Conservation (phyloP, 495 filamentous ascomycete genomes). For the Pyrenula massariospora region DNA sequence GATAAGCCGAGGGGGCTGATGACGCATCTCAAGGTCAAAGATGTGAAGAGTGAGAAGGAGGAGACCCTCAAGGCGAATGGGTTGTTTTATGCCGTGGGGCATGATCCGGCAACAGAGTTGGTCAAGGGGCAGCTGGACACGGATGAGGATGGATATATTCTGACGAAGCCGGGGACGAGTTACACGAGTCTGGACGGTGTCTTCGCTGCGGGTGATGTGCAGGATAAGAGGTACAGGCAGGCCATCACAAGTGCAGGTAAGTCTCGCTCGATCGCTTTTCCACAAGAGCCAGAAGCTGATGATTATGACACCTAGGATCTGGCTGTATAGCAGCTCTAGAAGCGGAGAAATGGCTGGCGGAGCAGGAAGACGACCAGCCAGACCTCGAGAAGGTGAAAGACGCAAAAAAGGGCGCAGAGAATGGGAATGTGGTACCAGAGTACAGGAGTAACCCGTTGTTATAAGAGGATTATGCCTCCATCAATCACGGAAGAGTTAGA, state of each 20-base stretch:
- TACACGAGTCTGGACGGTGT: conserved; percentile 83
- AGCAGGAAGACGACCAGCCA: conserved; percentile 48
- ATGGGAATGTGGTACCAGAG: conserved; percentile 32
- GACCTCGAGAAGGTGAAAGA: conserved; percentile 22
- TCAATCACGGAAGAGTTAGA: too few relatives aligned
- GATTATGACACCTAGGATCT: conserved; percentile 44
- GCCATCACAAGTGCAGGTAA: conserved; percentile 94
- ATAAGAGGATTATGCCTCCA: conserved; percentile 17
- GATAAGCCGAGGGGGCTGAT: conserved; percentile 63
- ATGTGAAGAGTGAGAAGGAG: conserved; percentile 63
- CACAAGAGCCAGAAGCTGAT: conserved; percentile 2
- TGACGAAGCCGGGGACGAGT: conserved; percentile 81
- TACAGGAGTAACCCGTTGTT: conserved; percentile 54
- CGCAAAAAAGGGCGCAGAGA: conserved; percentile 16
- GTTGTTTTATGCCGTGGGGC: conserved; percentile 94
- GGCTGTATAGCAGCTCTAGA: conserved; percentile 93
- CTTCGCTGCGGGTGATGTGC: conserved; percentile 94
- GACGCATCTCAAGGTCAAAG: conserved; percentile 70
- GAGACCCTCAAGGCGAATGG: conserved; percentile 81
- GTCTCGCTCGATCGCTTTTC: conserved; percentile 17
- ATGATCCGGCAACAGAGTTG: conserved; percentile 81
- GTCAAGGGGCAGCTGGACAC: conserved; percentile 80
- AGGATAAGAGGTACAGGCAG: conserved; percentile 97
- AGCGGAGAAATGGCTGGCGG: conserved; percentile 81
- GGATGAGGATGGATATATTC: conserved; percentile 79